phyloP scores from a whole-genome alignment of 768 basidiomycete species.

The Ramaria sp. region DNA sequence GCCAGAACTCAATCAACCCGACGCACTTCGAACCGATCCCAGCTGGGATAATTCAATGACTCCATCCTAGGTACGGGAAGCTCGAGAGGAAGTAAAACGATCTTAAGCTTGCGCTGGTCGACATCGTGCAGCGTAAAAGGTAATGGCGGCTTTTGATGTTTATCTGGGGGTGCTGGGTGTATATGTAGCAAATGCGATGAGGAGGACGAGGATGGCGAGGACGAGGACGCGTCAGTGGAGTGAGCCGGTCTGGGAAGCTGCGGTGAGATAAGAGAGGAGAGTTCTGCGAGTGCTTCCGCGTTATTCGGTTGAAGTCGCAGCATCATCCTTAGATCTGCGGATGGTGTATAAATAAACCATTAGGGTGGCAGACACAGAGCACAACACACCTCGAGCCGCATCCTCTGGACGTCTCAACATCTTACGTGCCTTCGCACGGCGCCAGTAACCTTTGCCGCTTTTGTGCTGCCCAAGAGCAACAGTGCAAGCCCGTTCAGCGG shows the following conservation, averaged over 20 bases:
- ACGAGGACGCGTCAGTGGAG: neutral
- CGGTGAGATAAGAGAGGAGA: slow-evolving; percentile 29
- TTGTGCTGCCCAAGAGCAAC: slow-evolving; percentile 52
- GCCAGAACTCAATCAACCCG: neutral
- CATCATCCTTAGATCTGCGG: slow-evolving; percentile 48
- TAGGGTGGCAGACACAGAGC: neutral
- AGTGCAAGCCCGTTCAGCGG: slow-evolving; percentile 62
- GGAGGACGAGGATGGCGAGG: neutral
- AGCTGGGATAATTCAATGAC: slow-evolving; percentile 6
- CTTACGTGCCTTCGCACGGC: slow-evolving; percentile 55
- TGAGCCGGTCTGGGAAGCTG: neutral
- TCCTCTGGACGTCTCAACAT: slow-evolving; percentile 48
- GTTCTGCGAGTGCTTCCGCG: slow-evolving; percentile 47
- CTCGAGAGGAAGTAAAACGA: slow-evolving; percentile 4
- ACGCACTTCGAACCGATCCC: slow-evolving; percentile 7
- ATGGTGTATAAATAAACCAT: neutral
- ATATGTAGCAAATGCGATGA: neutral
- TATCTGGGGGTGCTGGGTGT: slow-evolving; percentile 9
- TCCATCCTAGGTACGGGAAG: slow-evolving; percentile 5
- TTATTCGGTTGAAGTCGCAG: slow-evolving; percentile 57
- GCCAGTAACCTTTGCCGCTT: slow-evolving; percentile 60
- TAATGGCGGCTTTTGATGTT: slow-evolving; percentile 2
- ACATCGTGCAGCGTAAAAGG: slow-evolving; percentile 3
- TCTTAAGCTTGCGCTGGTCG: slow-evolving; percentile 4
- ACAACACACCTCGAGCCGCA: slow-evolving; percentile 43